Conservation (phyloP, 805 yeast genomes). For the Yarrowia porcina region DNA sequence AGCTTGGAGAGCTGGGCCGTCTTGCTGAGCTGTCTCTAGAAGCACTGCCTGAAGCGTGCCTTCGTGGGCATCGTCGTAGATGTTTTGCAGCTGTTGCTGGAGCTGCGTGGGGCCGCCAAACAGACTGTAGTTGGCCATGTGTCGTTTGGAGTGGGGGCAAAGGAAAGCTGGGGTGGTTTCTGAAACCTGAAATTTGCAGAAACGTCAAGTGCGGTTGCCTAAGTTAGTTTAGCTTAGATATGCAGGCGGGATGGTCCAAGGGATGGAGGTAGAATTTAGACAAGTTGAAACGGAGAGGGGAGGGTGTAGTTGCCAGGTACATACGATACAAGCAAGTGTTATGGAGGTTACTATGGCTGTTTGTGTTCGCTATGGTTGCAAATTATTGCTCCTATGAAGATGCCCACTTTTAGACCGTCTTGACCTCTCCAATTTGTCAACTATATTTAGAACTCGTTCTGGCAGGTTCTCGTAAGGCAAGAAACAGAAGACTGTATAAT, state of each 20-base stretch:
- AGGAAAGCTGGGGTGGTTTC: not conserved
- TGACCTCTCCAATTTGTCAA: not conserved
- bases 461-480: not conserved
- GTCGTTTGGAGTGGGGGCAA: not conserved
- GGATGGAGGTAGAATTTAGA: constrained; percentile 15
- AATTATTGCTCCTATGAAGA: too few species aligned
- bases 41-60: constrained; percentile 42
- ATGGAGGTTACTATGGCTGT: not conserved
- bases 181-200: not conserved
- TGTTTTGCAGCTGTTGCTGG: constrained; percentile 36
- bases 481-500: too few species aligned
- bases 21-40: constrained; percentile 40
- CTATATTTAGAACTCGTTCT: not conserved
- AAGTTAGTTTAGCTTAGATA: constrained; percentile 19
- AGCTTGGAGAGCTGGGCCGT: constrained; percentile 37
- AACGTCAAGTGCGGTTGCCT: constrained; percentile 16
- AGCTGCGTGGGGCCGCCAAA: constrained; percentile 25
- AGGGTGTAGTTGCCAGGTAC: too few species aligned
- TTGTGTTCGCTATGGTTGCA: not conserved
- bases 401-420: not conserved
- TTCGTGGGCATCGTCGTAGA: constrained; percentile 45
- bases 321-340: too few species aligned
- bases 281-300: not conserved
- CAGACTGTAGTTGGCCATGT: constrained; percentile 24
- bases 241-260: constrained; percentile 23